Base-by-base conservation (phyloP, 2,329 filamentous ascomycete genomes). In the Aureobasidium sp. region DNA sequence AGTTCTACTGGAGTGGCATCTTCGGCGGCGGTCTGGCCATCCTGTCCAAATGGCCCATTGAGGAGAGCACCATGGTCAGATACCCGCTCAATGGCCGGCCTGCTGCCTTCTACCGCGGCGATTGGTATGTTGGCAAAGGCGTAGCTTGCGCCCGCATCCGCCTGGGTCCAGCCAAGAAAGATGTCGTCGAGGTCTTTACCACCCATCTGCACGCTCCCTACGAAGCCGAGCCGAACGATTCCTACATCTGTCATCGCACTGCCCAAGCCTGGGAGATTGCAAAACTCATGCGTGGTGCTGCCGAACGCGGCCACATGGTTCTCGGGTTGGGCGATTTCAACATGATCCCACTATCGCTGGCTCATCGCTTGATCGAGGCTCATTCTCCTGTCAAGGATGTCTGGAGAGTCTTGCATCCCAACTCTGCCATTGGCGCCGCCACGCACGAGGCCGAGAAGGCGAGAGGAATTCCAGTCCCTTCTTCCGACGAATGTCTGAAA, bases 41-140 rank as follows among this genome's bases (percentile, higher is more conserved):
- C 66, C 79, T 97, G 52, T 95, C 90, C 52, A 84, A 86, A 80
- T 97, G 92, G 91, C 92, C 93, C 26, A 92, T 99, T 66, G 87
- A 90, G 69, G 89, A 96, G 77, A 92, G 87, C 74, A 86, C 82
- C 70, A 96, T 97, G 91, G 82, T 85, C 67, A 82, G 81, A 3
- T 99, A 97, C 72, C 86, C 91, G n/a, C 82, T 99, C 59, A 97
- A 96, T 73, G 94, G 94, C 20, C 84, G 93, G 20, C 94, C 94
- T 6, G 93, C 92, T 10, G 93, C 93, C 5, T 96, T 97, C 76
- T 97, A 88, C 77, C 82, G 93, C 64, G 94, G 94, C 12, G 93
- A 97, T 74, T 97, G 93, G 91, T 97, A 87, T 71, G 92, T 97
- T 10, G 94, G 94, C 0, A 97, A 97, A 73, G 94, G 94, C 17